These are phyloP conservation scores for Monascus purpureus DNA, from an alignment of 495 filamentous ascomycete genomes.

Conservation along the genomic window DNA sequence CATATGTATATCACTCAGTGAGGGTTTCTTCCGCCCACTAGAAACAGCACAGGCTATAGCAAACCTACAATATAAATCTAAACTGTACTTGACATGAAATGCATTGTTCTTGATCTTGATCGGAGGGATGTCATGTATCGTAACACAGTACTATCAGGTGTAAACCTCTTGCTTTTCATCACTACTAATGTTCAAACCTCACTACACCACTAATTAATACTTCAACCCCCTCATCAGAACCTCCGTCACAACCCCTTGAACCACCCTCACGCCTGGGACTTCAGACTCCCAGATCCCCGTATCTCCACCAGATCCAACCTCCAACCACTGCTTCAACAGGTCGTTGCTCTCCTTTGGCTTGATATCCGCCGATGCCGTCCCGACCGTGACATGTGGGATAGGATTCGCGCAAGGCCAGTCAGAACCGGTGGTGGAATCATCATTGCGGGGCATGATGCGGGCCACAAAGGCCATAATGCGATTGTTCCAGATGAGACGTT, in stretches of 20 bases:
- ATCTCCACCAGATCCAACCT: slow-evolving; percentile 32
- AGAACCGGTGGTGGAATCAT: slow-evolving; percentile 19
- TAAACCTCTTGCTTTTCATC: too few species aligned
- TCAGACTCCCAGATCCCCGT: slow-evolving; percentile 35
- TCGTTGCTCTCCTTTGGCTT: slow-evolving; percentile 94
- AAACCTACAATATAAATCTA: too few species aligned
- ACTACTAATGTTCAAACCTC: too few species aligned
- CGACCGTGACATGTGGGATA: slow-evolving; percentile 80
- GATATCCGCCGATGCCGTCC: slow-evolving; percentile 54
- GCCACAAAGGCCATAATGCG: slow-evolving; percentile 81
- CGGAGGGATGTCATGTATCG: too few species aligned
- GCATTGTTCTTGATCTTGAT: too few species aligned
- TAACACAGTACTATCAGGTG: too few species aligned
- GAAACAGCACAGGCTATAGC: too few species aligned
- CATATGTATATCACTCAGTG: too few species aligned
- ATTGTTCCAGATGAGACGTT: slow-evolving; percentile 64
- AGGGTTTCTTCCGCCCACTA: too few species aligned
- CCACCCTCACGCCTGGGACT: slow-evolving; percentile 28
- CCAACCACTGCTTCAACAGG: slow-evolving; percentile 55
- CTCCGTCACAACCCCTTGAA: slow-evolving; percentile 22
- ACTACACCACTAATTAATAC: slow-evolving; percentile 7
- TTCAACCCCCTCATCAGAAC: slow-evolving; percentile 30
- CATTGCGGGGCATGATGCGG: slow-evolving; percentile 36
- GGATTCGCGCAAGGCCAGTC: slow-evolving; percentile 58
- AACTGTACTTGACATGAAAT: too few species aligned